phyloP scores from a whole-genome alignment of 768 basidiomycete genomes.

The Chlorophyllum brunneum region DNA sequence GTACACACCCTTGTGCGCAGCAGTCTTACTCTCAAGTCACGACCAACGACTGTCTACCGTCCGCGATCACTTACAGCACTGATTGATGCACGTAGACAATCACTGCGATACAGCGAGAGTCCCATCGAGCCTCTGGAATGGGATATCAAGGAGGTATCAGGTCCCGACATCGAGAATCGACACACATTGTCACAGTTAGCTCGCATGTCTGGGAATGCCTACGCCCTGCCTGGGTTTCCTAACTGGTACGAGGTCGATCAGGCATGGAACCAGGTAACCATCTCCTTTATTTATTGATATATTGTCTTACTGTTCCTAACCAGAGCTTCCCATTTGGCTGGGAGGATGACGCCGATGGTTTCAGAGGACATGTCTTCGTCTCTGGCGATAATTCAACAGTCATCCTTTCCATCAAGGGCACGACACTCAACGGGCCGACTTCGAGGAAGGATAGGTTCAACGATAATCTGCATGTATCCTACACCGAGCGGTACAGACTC shows the following conservation, averaged over 20 bases:
- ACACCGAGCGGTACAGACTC: neutral
- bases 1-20: conserved; percentile 13
- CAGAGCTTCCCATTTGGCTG: conserved; percentile 82
- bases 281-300: conserved; percentile 12
- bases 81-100: conserved; percentile 50
- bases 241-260: conserved; percentile 83
- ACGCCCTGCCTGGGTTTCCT: conserved; percentile 62
- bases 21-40: conserved; percentile 35
- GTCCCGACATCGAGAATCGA: conserved; percentile 74
- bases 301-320: conserved; percentile 6
- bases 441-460: conserved; percentile 92
- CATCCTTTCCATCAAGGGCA: conserved; percentile 86
- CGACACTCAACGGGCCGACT: conserved; percentile 80
- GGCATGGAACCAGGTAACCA: conserved; percentile 61
- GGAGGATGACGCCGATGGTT: conserved; percentile 64
- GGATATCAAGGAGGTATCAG: conserved; percentile 62
- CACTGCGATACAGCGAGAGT: conserved; percentile 44
- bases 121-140: conserved; percentile 49
- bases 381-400: conserved; percentile 77
- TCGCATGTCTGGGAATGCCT: conserved; percentile 88
- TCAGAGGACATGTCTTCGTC: conserved; percentile 88
- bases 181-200: conserved; percentile 82
- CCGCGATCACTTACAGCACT: conserved; percentile 50
- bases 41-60: conserved; percentile 55
- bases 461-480: conserved; percentile 58